Conservation (phyloP, 2,329 filamentous ascomycete genomes). For the Colletotrichum sp. region DNA sequence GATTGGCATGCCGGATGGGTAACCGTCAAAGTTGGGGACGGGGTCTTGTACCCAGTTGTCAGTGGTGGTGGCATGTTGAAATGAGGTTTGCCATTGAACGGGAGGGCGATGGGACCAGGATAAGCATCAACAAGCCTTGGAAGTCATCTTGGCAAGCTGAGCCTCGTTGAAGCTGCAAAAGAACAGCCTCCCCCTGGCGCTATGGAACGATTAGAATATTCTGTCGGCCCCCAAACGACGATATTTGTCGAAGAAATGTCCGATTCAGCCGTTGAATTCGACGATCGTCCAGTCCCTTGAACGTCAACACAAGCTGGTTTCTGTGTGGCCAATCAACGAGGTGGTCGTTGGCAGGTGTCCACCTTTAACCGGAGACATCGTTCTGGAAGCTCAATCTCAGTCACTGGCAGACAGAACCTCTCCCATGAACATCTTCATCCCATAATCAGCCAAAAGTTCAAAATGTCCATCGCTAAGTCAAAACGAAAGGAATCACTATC, state of each 20-base stretch:
- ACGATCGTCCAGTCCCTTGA: not conserved
- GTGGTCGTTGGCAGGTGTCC: fast-evolving
- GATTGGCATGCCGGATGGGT: not conserved
- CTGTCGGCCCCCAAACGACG: not conserved
- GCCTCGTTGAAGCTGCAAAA: not conserved
- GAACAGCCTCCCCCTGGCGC: not conserved
- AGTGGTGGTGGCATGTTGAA: not conserved
- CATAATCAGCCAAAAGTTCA: not conserved
- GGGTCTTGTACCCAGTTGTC: not conserved
- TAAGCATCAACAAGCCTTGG: not conserved
- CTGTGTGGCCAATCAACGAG: not conserved
- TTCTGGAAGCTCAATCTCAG: not conserved
- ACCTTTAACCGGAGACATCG: not conserved
- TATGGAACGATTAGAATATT: not conserved
- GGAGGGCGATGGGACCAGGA: not conserved
- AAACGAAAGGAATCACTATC: fast-evolving
- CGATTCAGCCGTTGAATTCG: not conserved
- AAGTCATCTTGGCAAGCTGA: not conserved
- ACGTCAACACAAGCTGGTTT: not conserved
- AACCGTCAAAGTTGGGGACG: fast-evolving
- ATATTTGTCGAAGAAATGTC: not conserved
- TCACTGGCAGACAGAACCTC: not conserved
- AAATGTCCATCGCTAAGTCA: fast-evolving
- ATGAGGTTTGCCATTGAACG: not conserved
- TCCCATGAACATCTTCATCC: fast-evolving